These are phyloP conservation scores for Fusarium drepaniforme DNA, from an alignment of 2,329 filamentous ascomycete species.

Conservation along the genomic window DNA sequence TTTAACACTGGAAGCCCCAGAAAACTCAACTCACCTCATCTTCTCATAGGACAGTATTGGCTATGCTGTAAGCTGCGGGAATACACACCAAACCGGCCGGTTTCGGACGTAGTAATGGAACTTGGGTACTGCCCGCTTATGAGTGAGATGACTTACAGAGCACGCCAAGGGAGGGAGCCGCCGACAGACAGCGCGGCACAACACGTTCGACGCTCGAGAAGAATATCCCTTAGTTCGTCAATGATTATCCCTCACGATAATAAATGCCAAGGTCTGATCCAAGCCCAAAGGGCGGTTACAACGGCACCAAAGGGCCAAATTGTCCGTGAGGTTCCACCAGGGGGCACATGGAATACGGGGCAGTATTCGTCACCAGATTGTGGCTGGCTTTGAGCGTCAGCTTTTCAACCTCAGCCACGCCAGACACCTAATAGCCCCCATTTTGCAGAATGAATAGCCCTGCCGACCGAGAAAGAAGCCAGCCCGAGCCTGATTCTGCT, in stretches of 20 bases:
- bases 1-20: neutral
- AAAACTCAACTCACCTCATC: neutral
- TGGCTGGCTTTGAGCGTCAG: conserved; percentile 20
- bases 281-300: neutral
- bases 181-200: neutral
- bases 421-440: conserved; percentile 1
- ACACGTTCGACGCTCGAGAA: neutral
- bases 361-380: conserved; percentile 36
- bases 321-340: conserved; percentile 16
- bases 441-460: neutral
- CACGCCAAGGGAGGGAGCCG: neutral
- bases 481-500: neutral
- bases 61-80: neutral
- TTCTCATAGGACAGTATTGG: neutral
- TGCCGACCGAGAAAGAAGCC: neutral
- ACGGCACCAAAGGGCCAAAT: neutral
- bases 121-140: neutral
- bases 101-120: neutral
- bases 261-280: neutral
- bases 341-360: conserved; percentile 18
- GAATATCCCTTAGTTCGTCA: neutral
- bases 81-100: neutral
- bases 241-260: neutral
- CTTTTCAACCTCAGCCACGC: conserved; percentile 18
- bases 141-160: neutral